Conservation (phyloP, 2,329 filamentous ascomycete genomes). For the Alternaria viburni region DNA sequence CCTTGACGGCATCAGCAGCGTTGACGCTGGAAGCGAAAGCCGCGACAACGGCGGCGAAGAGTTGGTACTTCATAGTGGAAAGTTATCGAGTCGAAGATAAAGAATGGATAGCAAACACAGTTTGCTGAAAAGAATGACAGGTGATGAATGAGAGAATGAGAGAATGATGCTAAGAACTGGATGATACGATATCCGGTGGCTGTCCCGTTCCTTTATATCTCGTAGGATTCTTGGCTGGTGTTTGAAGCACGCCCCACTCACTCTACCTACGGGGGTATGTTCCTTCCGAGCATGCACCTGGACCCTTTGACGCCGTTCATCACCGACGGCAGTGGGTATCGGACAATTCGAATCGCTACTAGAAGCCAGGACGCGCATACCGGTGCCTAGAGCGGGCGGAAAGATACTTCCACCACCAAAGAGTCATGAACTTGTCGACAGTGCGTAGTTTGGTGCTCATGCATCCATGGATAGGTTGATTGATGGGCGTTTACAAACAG, state of each 20-base stretch:
- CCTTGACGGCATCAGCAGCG: slow-evolving; percentile 33
- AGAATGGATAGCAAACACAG: slow-evolving; percentile 30
- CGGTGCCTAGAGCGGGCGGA: background rate
- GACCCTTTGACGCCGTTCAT: background rate
- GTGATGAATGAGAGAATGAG: slow-evolving; percentile 3
- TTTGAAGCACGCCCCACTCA: slow-evolving; percentile 10
- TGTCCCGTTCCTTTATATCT: slow-evolving; percentile 19
- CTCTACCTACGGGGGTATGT: slow-evolving; percentile 17
- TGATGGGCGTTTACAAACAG: background rate
- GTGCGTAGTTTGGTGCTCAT: background rate
- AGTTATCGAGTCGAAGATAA: slow-evolving; percentile 12
- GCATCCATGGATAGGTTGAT: background rate
- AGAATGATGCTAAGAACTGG: slow-evolving; percentile 17
- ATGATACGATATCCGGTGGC: background rate
- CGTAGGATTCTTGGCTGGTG: slow-evolving; percentile 9
- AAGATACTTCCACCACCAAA: background rate
- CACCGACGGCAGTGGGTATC: slow-evolving; percentile 1
- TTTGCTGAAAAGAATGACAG: slow-evolving; percentile 17
- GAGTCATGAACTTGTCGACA: background rate
- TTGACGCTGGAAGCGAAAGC: slow-evolving; percentile 25
- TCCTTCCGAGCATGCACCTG: background rate
- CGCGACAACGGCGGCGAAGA: slow-evolving; percentile 22
- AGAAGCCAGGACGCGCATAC: background rate
- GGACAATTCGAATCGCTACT: background rate
- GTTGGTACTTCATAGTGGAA: slow-evolving; percentile 26